Evolutionary conservation across 1,139 yeast species (phyloP), one percentile per base, ranked within the genome.

Genomic region (Magnusiomyces fungicola): DNA sequence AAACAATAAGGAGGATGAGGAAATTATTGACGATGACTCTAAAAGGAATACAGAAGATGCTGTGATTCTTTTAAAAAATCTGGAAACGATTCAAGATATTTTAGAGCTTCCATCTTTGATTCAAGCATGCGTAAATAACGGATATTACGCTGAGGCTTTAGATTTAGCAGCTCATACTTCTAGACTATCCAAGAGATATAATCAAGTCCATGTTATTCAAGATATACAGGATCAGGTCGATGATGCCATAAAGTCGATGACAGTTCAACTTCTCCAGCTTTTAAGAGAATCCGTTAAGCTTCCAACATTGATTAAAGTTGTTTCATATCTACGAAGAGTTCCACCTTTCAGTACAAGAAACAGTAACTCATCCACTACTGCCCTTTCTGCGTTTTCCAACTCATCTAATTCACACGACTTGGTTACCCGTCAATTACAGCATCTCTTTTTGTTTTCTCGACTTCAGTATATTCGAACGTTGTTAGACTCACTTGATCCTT

Each of bases 101-200:
- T 70, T 90, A 54, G 96, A 88, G 61, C 69, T 92, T 30, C 97
- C 97, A 0, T 76, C 94, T 1, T 66, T 90, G 48, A 81, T 94
- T 39, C 75, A 80, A 49, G 79, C 90, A n/a, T 87, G 97, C 65
- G 87, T 89, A 5, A 73, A 79, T 48, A 84, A 85, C 49, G 96
- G 96, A 0, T 86, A 86, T 62, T 92, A 89, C 62, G 86, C 89
- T 39, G 96, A 89, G 60, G 89, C 96, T 5, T 74, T 90, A 34
- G 95, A 87, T 57, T 77, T 86, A 18, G 81, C 88, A 18, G 75
- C 83, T 42, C 80, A 85, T 60, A 79, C 85, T 0, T 77, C 81
- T 53, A 74, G 95, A 46, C 69, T 90, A 37, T 70, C 75, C 1
- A 76, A 81, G 23, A 71, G 95, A 51, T 90, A 83, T 64, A 87